phyloP scores from a whole-genome alignment of 2,329 filamentous ascomycete species.

The Colletotrichum neosansevieriae region DNA sequence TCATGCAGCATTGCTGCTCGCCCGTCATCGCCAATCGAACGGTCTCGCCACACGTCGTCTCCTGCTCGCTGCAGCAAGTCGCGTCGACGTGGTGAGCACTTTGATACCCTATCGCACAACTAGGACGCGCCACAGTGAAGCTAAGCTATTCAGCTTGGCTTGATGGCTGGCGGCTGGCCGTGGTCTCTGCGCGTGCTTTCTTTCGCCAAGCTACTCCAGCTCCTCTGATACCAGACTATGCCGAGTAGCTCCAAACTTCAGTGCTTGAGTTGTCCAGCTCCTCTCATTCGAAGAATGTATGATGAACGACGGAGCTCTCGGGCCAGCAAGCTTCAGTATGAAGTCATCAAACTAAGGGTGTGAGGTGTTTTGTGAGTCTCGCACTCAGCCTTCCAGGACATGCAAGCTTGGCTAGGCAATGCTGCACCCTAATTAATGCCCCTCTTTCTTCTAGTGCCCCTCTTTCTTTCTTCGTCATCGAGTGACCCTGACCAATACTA shows the following conservation, averaged over 20 bases:
- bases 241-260: slow-evolving; percentile 1
- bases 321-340: slow-evolving; percentile 6
- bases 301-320: background rate
- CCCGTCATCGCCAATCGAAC: slow-evolving; percentile 16
- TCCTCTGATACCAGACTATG: slow-evolving; percentile 7
- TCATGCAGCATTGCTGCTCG: background rate
- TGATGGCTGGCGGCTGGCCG: slow-evolving; percentile 32
- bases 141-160: slow-evolving; percentile 25
- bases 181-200: slow-evolving; percentile 2
- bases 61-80: slow-evolving; percentile 3
- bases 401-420: slow-evolving; percentile 23
- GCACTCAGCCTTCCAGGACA: background rate
- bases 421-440: background rate
- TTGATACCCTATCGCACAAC: slow-evolving; percentile 2
- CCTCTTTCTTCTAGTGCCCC: no score
- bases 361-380: slow-evolving; percentile 13
- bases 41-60: slow-evolving; percentile 2
- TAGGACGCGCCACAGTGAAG: slow-evolving; percentile 6
- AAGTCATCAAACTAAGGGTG: slow-evolving; percentile 20
- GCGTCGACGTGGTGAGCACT: background rate
- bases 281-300: background rate
- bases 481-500: background rate
- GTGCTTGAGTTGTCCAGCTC: background rate
- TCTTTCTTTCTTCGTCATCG: slow-evolving; percentile 12
- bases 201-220: background rate